phyloP scores from a whole-genome alignment of 768 basidiomycete genomes.

The Auricularia sp. region DNA sequence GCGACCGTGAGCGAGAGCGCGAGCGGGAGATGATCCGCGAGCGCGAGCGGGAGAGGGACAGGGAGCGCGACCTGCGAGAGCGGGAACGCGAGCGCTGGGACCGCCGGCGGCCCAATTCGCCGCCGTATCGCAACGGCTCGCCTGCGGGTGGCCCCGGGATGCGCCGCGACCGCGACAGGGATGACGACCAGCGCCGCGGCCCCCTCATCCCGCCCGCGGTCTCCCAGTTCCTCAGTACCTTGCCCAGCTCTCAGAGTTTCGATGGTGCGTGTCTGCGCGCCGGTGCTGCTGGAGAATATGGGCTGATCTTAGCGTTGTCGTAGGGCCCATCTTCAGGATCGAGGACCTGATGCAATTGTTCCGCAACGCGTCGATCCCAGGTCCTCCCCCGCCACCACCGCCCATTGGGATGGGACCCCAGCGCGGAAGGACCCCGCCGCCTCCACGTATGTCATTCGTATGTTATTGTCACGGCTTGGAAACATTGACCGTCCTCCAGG shows the following conservation, averaged over 20 bases:
- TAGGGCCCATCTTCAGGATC: slow-evolving; percentile 82
- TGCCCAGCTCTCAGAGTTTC: slow-evolving; percentile 65
- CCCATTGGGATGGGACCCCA: slow-evolving; percentile 31
- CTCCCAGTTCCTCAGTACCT: slow-evolving; percentile 72
- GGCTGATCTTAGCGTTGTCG: slow-evolving; percentile 6
- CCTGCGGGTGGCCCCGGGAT: slow-evolving; percentile 3
- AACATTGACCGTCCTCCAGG: slow-evolving; percentile 1
- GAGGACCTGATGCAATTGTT: slow-evolving; percentile 86
- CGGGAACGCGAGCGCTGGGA: slow-evolving; percentile 13
- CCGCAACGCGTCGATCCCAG: slow-evolving; percentile 71
- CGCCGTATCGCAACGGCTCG: slow-evolving; percentile 14
- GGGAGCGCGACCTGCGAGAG: not conserved
- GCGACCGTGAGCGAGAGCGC: not conserved
- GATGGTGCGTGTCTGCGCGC: slow-evolving; percentile 52
- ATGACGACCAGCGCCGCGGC: slow-evolving; percentile 20
- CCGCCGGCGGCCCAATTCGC: slow-evolving; percentile 19
- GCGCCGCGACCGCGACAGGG: slow-evolving; percentile 10
- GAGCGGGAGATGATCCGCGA: slow-evolving; percentile 5
- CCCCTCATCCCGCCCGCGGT: slow-evolving; percentile 42
- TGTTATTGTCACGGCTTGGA: not conserved
- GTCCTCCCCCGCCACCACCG: slow-evolving; percentile 27
- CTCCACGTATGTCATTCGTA: slow-evolving; percentile 29
- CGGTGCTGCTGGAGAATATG: slow-evolving; percentile 2
- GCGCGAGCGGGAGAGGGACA: slow-evolving; percentile 4
- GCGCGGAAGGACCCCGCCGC: slow-evolving; percentile 34